These are phyloP conservation scores for Clausena lansium DNA, from an alignment of 345 rosid species.

Conservation along the genomic window DNA sequence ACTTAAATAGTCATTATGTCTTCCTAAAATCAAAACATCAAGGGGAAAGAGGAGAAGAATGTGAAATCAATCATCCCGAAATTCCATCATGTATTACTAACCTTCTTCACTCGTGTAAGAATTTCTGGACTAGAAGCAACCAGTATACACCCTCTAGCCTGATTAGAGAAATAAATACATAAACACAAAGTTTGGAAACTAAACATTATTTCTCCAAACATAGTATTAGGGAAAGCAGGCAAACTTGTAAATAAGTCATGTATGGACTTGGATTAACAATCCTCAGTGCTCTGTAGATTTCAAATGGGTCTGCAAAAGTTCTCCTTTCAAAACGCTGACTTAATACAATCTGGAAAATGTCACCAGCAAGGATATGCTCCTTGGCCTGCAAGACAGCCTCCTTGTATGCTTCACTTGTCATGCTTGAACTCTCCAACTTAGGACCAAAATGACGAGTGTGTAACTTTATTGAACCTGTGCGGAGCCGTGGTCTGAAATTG, in stretches of 20 bases:
- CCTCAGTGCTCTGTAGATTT: slow-evolving; percentile 85
- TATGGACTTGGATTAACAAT: slow-evolving; percentile 95
- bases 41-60: neutral
- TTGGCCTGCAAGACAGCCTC: slow-evolving; percentile 76
- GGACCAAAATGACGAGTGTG: slow-evolving; percentile 70
- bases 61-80: neutral
- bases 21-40: neutral
- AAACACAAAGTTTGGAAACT: slow-evolving; percentile 8
- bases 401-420: slow-evolving; percentile 72
- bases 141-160: slow-evolving; percentile 91
- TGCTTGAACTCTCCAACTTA: slow-evolving; percentile 67
- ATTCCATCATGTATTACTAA: slow-evolving; percentile 14
- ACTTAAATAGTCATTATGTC: neutral
- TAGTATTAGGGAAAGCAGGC: slow-evolving; percentile 8
- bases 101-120: slow-evolving; percentile 81
- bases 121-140: slow-evolving; percentile 98
- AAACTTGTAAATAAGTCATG: slow-evolving; percentile 89
- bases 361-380: slow-evolving; percentile 85
- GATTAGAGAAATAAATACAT: slow-evolving; percentile 21
- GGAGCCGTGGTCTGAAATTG: slow-evolving; percentile 71
- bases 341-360: slow-evolving; percentile 93
- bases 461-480: slow-evolving; percentile 65
- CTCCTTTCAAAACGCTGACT: slow-evolving; percentile 92
- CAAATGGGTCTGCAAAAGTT: slow-evolving; percentile 95
- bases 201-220: slow-evolving; percentile 19